Percentiles rank a stretch among this genome's conserved stretches.
phyloP scores from a whole-genome alignment of 441 rosid genomes.

The Theobroma grandiflorum region DNA sequence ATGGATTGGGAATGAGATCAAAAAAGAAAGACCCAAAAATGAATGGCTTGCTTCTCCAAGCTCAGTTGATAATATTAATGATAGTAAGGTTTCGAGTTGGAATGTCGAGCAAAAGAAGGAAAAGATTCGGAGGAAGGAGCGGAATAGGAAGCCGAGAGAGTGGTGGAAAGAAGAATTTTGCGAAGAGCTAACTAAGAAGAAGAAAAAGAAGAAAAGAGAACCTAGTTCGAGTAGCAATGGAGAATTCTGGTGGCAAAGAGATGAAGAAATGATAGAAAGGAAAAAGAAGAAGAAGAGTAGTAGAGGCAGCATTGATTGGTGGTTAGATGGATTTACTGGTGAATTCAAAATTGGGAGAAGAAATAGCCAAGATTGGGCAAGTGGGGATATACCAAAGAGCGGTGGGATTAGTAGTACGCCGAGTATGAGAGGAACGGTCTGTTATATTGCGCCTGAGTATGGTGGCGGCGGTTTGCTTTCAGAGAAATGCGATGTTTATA shows the following conservation, averaged over 20 bases:
- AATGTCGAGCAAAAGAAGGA: constrained; percentile 55
- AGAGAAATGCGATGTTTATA: constrained; percentile 86
- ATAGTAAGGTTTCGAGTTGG: constrained; percentile 34
- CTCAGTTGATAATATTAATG: constrained; percentile 28
- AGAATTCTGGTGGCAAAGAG: constrained; percentile 80
- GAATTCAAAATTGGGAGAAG: constrained; percentile 61
- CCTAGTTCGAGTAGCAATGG: constrained; percentile 43
- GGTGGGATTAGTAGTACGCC: constrained; percentile 90
- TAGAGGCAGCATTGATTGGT: constrained; percentile 78
- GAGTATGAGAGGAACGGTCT: constrained; percentile 92
- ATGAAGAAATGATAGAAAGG: constrained; percentile 50
- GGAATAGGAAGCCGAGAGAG: constrained; percentile 77
- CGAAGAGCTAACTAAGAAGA: constrained; percentile 77
- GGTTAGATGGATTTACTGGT: constrained; percentile 81
- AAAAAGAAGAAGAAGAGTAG: constrained; percentile 58
- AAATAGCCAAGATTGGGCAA: constrained; percentile 72
- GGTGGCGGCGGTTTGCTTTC: constrained; percentile 77
- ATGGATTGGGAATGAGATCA: constrained; percentile 91
- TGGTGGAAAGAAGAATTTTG: constrained; percentile 99
- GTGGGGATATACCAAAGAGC: constrained; percentile 77
- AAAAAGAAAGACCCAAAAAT: constrained; percentile 72
- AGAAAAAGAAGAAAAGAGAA: constrained; percentile 58
- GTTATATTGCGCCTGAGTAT: constrained; percentile 93
- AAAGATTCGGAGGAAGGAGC: constrained; percentile 47
- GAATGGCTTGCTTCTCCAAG: constrained; percentile 52